Evolutionary conservation across 2,329 filamentous ascomycete species (phyloP), one percentile per base, ranked within the genome.

Genomic region (Exophiala phaeomuriformis): DNA sequence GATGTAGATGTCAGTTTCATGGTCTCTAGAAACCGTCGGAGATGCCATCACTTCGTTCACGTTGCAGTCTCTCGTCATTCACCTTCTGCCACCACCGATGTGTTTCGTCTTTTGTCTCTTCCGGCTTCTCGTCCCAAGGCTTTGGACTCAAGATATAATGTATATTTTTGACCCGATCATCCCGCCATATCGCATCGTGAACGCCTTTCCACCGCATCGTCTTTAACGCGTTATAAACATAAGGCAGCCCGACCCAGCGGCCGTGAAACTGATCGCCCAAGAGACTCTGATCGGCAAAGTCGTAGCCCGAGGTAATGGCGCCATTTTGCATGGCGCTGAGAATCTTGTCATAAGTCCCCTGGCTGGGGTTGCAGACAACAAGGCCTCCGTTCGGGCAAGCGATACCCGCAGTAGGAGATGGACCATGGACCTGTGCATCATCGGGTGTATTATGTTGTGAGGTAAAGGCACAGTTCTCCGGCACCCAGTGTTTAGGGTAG

Each of bases 401-500:
- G 29, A 83, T 71, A 10, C 80, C 79, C 4, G 73, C 70, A 0
- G 69, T 70, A 0, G 77, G 57, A 1, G 73, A 66, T 2, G 79
- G 74, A n/a, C 79, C 80, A 27, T 68, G 60, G 4, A 58, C 69
- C 61, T 83, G 80, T 40, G 80, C 80, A 6, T 66, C 59, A 19
- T 76, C 72, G 0, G 79, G 75, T 29, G 65, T 65, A 27, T 59
- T 49, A 61, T 83, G 81, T 61, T 83, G 81, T 1, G 72, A 72
- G 0, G 80, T 83, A 66, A 79, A 83, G 6, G 79, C 81, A 65
- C 81, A 84, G 58, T 83, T 83, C 51, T 72, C 71, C 0, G 80
- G 78, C 5, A 78, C 51, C 74, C 73, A 95, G 67, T 88, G 72
- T 46, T 72, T 69, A 0, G 89, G 89, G 69, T 95, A 95, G 71